phyloP scores from a whole-genome alignment of 2,329 filamentous ascomycete species.

The Monilinia vaccinii-corymbosi region DNA sequence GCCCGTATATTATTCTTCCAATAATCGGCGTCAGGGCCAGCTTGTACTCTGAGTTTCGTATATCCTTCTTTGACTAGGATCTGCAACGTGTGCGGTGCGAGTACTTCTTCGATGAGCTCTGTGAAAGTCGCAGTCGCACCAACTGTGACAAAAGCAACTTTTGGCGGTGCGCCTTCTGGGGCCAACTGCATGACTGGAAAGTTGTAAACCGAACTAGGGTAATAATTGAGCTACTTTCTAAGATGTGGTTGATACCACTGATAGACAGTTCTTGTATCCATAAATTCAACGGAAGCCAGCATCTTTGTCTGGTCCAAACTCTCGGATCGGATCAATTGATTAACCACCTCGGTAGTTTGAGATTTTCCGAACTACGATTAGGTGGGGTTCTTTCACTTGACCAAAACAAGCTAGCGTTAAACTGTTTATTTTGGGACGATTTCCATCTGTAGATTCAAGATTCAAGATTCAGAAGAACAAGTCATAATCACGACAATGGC shows the following conservation, averaged over 20 bases:
- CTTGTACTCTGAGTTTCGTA: slow-evolving; percentile 69
- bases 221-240: not conserved
- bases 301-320: not conserved
- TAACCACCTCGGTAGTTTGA: not conserved
- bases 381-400: not conserved
- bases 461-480: slow-evolving; percentile 1
- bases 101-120: slow-evolving; percentile 56
- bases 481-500: slow-evolving; percentile 21
- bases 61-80: slow-evolving; percentile 52
- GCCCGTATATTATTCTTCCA: slow-evolving; percentile 33
- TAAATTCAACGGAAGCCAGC: not conserved
- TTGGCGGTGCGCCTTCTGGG: not conserved
- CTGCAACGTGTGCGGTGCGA: slow-evolving; percentile 53
- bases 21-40: slow-evolving; percentile 56
- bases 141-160: slow-evolving; percentile 72
- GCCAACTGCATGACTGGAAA: not conserved
- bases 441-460: not conserved
- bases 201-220: not conserved
- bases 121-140: slow-evolving; percentile 85
- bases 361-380: slow-evolving; percentile 4
- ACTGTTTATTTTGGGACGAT: slow-evolving; percentile 3
- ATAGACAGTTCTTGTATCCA: not conserved
- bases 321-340: not conserved
- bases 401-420: not conserved
- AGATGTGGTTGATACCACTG: not conserved